phyloP scores from a whole-genome alignment of 2,329 filamentous ascomycete species.

The Aspergillus sp. region DNA sequence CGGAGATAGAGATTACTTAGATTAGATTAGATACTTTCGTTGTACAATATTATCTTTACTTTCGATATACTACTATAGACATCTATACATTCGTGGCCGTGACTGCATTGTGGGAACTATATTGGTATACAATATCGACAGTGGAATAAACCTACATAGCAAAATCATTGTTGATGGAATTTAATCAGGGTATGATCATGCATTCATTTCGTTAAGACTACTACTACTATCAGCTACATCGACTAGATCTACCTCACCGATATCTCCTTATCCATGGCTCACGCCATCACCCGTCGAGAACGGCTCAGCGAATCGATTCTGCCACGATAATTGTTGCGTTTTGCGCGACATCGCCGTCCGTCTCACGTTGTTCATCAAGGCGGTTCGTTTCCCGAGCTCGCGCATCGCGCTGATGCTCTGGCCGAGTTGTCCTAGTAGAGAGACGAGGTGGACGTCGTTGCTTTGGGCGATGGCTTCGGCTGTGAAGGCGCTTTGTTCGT shows the following conservation, averaged over 20 bases:
- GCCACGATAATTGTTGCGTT: conserved; percentile 22
- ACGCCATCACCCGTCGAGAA: conserved; percentile 20
- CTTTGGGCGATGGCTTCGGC: conserved; percentile 73
- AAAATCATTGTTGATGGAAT: not conserved
- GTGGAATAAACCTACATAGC: too few species aligned
- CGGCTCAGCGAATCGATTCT: conserved; percentile 31
- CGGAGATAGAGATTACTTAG: not conserved
- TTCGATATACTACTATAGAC: too few species aligned
- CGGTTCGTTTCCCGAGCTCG: conserved; percentile 74
- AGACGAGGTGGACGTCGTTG: conserved; percentile 80
- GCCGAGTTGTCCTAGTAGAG: conserved; percentile 73
- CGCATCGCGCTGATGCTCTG: conserved; percentile 70
- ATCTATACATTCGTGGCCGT: not conserved
- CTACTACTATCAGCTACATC: not conserved
- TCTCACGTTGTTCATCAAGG: conserved; percentile 54
- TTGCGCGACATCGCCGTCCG: conserved; percentile 26
- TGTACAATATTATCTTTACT: conserved; percentile 1
- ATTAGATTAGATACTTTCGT: not conserved
- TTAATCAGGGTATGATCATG: not conserved
- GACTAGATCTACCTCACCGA: not conserved
- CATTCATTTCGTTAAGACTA: not conserved
- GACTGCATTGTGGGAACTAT: too few species aligned
- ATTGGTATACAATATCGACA: too few species aligned
- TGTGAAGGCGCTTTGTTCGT: conserved; percentile 65
- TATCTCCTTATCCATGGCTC: conserved; percentile 5